These are phyloP conservation scores for Diplodia sapinea DNA, from an alignment of 2,329 filamentous ascomycete genomes.

Conservation along the genomic window DNA sequence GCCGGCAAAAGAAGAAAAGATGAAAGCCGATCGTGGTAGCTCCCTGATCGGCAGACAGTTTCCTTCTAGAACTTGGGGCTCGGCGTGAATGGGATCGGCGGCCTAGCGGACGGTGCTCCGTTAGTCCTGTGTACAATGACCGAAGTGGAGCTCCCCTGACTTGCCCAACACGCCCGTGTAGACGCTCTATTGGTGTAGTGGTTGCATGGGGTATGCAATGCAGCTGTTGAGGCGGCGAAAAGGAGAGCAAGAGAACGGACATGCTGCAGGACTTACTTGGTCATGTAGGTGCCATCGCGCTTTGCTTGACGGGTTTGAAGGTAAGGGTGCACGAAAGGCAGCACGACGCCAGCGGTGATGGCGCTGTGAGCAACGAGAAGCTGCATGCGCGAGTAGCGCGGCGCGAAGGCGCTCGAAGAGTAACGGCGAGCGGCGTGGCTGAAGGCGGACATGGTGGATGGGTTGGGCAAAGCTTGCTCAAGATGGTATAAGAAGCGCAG, in stretches of 20 bases:
- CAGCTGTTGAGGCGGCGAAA: conserved; percentile 1
- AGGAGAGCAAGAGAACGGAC: not conserved
- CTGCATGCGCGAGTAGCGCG: conserved; percentile 45
- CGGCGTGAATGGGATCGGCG: conserved; percentile 32
- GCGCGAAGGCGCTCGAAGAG: conserved; percentile 44
- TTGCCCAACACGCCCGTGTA: conserved; percentile 39
- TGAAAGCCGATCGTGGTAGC: conserved; percentile 5
- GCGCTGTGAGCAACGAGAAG: conserved; percentile 37
- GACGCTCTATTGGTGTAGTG: conserved; percentile 36
- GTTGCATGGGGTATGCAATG: not conserved
- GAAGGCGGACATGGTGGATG: conserved; percentile 1
- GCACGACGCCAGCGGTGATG: conserved; percentile 46
- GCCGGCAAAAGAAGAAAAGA: not conserved
- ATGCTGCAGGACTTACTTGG: conserved; percentile 40
- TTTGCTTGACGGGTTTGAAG: conserved; percentile 46
- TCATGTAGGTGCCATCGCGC: conserved; percentile 46
- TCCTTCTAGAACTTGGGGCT: conserved; percentile 31
- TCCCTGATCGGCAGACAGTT: conserved; percentile 5
- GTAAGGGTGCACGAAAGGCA: conserved; percentile 49
- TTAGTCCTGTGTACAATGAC: conserved; percentile 14
- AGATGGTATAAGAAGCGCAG: not conserved
- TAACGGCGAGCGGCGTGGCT: conserved; percentile 43
- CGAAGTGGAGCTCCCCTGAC: conserved; percentile 19
- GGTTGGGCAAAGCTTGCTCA: not conserved
- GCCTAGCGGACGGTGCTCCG: conserved; percentile 23